Evolutionary conservation across 495 filamentous ascomycete genomes (phyloP).

Genomic region (Aspergillus carlsbadensis): DNA sequence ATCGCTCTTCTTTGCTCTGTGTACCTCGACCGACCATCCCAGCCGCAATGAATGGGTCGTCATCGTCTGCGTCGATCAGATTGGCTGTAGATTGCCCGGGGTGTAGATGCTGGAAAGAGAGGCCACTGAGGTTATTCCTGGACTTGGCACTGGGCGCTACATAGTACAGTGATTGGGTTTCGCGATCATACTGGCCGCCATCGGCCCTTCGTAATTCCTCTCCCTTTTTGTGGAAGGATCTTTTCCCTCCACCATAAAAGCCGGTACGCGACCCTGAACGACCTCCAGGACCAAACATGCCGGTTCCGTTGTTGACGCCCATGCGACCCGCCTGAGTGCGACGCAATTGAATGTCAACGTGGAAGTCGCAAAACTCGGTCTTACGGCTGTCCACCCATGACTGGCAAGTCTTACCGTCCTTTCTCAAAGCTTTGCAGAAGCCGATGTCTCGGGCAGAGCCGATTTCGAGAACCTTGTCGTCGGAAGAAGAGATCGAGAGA

Average conservation of each 20-base stretch:
- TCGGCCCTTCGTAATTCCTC: conserved; percentile 39
- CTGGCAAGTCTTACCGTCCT: conserved; percentile 77
- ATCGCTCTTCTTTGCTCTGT: conserved; percentile 61
- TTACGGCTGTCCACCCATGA: conserved; percentile 84
- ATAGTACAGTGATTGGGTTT: conserved; percentile 58
- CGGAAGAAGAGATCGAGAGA: conserved; percentile 75
- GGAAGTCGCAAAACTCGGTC: conserved; percentile 91
- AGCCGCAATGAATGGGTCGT: conserved; percentile 53
- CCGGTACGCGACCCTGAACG: conserved; percentile 43
- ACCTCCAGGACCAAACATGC: conserved; percentile 49
- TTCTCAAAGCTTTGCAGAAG: conserved; percentile 81
- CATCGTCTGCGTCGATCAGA: conserved; percentile 68
- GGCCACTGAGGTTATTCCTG: conserved; percentile 15
- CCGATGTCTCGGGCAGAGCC: conserved; percentile 82
- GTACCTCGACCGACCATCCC: conserved; percentile 46
- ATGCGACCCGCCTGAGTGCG: conserved; percentile 69
- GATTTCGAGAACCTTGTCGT: conserved; percentile 87
- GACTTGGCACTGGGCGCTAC: conserved; percentile 45
- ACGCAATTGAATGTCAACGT: conserved; percentile 75
- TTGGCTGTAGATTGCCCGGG: conserved; percentile 53
- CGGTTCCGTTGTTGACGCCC: conserved; percentile 69
- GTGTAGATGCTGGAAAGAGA: conserved; percentile 23
- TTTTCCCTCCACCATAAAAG: conserved; percentile 44
- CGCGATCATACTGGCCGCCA: conserved; percentile 58
- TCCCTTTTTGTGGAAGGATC: conserved; percentile 29